A percentile compares a stretch with the other conserved stretches of the same genome.
Evolutionary conservation across 176 grass and related monocot genomes (phyloP).

Genomic region (Aechmea fasciata): DNA sequence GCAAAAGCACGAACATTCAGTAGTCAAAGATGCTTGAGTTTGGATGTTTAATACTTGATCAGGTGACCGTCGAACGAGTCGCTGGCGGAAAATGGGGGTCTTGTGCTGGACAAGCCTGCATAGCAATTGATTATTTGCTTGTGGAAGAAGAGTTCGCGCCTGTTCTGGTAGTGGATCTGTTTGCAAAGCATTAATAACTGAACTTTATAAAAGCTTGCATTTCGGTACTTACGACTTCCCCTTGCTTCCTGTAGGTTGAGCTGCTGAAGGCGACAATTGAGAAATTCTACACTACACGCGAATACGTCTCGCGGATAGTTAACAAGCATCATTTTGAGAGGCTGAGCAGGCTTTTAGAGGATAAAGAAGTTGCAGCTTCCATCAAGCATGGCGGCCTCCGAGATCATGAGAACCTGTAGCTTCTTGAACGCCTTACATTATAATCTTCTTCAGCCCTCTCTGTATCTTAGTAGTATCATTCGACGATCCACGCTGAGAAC

Average conservation of each 20-base stretch:
- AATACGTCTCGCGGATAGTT: conserved; percentile 47
- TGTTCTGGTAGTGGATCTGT: conserved; percentile 30
- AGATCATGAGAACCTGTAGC: conserved; percentile 56
- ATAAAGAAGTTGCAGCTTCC: conserved; percentile 38
- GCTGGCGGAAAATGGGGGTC: conserved; percentile 67
- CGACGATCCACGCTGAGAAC: neutral
- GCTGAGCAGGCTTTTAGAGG: conserved; percentile 41
- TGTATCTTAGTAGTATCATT: neutral
- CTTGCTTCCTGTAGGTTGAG: conserved; percentile 38
- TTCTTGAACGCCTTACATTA: neutral
- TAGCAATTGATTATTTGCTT: conserved; percentile 80
- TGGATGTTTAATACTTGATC: neutral
- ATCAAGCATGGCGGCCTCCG: conserved; percentile 57
- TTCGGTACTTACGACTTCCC: neutral
- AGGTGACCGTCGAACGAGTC: conserved; percentile 53
- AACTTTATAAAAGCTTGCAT: too few relatives aligned
- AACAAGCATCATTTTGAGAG: conserved; percentile 63
- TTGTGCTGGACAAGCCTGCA: conserved; percentile 81
- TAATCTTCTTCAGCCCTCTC: neutral
- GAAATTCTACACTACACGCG: conserved; percentile 28
- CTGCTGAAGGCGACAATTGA: conserved; percentile 54
- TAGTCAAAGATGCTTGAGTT: too few relatives aligned
- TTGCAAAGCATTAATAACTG: too few relatives aligned
- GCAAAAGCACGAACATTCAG: too few relatives aligned
- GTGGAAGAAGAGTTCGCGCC: conserved; percentile 68